Conservation (phyloP, 2,329 filamentous ascomycete genomes). For the Aspergillus calidoustus region DNA sequence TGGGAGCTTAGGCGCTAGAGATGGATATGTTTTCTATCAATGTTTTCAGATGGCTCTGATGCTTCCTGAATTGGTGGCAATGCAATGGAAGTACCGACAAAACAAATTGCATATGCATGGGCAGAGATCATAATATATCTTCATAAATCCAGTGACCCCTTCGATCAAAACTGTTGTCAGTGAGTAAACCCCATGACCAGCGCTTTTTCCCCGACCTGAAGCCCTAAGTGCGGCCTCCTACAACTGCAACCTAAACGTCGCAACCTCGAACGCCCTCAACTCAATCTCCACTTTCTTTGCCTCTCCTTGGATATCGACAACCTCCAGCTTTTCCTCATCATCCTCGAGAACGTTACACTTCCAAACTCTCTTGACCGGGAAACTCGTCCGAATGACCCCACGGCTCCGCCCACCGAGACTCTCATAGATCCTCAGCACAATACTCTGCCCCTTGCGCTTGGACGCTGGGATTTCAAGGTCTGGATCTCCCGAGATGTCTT, state of each 20-base stretch:
- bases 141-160: not conserved
- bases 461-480: conserved; percentile 56
- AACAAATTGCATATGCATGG: not conserved
- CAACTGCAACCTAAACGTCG: conserved; percentile 72
- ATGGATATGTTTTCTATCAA: not conserved
- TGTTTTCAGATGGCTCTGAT: not conserved
- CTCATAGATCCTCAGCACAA: conserved; percentile 87
- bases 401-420: conserved; percentile 79
- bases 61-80: too few species aligned
- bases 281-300: conserved; percentile 61
- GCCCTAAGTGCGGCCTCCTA: conserved; percentile 29
- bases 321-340: conserved; percentile 68
- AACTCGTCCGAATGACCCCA: conserved; percentile 69
- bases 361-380: conserved; percentile 75
- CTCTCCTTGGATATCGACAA: conserved; percentile 38
- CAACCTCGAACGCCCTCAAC: conserved; percentile 82
- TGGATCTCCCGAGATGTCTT: conserved; percentile 62
- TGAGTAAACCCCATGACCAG: not conserved
- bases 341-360: conserved; percentile 92
- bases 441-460: conserved; percentile 70
- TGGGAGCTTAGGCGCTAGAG: not conserved
- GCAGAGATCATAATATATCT: not conserved
- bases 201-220: not conserved
- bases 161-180: not conserved
- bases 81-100: not conserved